Base-by-base conservation (phyloP, 257 asterid species). In the Gentiana macrophylla region DNA sequence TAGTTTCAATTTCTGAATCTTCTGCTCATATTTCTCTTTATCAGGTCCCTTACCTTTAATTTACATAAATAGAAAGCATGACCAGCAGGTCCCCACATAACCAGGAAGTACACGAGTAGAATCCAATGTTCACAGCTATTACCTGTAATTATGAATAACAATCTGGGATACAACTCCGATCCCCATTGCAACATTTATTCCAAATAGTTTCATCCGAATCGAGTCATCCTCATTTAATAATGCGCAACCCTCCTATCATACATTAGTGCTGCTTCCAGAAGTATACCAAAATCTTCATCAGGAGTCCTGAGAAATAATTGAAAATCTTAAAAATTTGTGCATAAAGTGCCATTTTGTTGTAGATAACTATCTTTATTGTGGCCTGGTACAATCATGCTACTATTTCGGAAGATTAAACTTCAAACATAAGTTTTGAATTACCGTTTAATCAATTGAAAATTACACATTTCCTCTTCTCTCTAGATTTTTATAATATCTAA, bases 91-190 rank as follows among this genome's bases (percentile, higher is more conserved):
- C 53, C 37, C 12, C 15, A 51, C 37, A 48, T 58, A 37, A 48
- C 10, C 55, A 45, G 38, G 43, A 6, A 37, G n/a, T 11, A 50
- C 12, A 62, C 32, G 4, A 24, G 38, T 8, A 45, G 52, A 51
- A 44, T 32, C 36, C 53, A 15, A 61, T 59, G 55, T 32, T 56
- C 24, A 55, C 50, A 53, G 61, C 45, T 54, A 74, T 70, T 83
- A 91, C 97, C 97, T 56, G 98, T 91, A 62, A 91, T 91, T 52
- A 88, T n/a, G n/a, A n/a, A n/a, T n/a, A n/a, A n/a, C n/a, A n/a
- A n/a, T n/a, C n/a, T n/a, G 69, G 78, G 87, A 91, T 76, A 91
- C 73, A 10, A 64, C 68, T 79, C 62, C 73, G 67, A 67, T 81
- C 74, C 38, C 92, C 98, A 43, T 67, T 70, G 69, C 46, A 70